phyloP scores from a whole-genome alignment of 2,329 filamentous ascomycete genomes.

The Arthroderma sp. region DNA sequence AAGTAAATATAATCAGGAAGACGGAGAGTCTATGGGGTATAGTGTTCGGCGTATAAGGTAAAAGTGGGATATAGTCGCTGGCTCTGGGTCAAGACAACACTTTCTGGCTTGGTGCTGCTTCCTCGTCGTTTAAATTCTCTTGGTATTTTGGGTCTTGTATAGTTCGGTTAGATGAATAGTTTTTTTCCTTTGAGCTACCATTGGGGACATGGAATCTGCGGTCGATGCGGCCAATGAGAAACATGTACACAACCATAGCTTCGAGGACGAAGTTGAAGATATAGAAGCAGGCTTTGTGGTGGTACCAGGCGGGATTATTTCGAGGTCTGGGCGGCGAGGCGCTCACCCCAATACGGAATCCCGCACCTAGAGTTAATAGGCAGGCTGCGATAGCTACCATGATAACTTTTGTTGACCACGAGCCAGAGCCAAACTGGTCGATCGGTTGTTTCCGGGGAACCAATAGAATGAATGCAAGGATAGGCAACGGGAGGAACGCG shows the following conservation, averaged over 20 bases:
- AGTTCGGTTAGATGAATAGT: slow-evolving; percentile 3
- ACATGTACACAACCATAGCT: slow-evolving; percentile 55
- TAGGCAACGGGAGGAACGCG: slow-evolving; percentile 54
- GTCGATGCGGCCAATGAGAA: slow-evolving; percentile 58
- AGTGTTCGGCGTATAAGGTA: background rate
- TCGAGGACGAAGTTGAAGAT: slow-evolving; percentile 67
- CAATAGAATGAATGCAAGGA: slow-evolving; percentile 40
- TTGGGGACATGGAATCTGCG: slow-evolving; percentile 63
- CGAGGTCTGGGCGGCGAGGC: slow-evolving; percentile 42
- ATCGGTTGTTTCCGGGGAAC: slow-evolving; percentile 34
- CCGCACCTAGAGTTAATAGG: slow-evolving; percentile 56
- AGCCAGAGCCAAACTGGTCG: slow-evolving; percentile 56
- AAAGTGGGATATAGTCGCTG: background rate
- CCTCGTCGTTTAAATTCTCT: background rate
- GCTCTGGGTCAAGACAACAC: background rate
- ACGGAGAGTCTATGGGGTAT: background rate
- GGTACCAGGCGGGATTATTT: slow-evolving; percentile 54
- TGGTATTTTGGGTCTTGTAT: background rate
- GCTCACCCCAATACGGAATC: slow-evolving; percentile 51
- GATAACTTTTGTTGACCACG: slow-evolving; percentile 53
- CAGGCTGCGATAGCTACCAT: slow-evolving; percentile 49
- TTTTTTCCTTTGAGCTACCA: slow-evolving; percentile 37
- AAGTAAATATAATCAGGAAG: too few species aligned
- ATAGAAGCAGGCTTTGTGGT: slow-evolving; percentile 63
- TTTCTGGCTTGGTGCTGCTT: background rate